Evolutionary conservation across 371 early-diverging fungal genomes (phyloP), one percentile per base, ranked within the genome.

Genomic region (Smittium culicis): DNA sequence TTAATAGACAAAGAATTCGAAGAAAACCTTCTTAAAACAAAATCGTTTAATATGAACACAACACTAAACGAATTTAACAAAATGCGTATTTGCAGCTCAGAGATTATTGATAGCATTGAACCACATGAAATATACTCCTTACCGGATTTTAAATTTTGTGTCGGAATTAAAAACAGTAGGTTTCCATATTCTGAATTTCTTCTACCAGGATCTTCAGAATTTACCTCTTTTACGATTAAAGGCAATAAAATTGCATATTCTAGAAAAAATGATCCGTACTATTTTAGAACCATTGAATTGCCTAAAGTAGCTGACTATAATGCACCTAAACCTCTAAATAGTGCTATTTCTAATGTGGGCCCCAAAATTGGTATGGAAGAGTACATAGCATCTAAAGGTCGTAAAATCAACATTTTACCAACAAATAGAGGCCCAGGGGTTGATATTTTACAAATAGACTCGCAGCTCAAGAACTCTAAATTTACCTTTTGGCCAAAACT

Each of bases 181-280:
- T 58, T 76, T 70, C 25, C 58, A 1, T 30, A 59, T 34, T 59
- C 64, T 0, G 77, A 76, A 25, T 61, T 69, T 34, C 64, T 64
- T 0, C 35, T 76, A 54, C 71, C 76, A 0, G 76, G 76, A 0
- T 66, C 70, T 33, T 68, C 70, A 14, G 71, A 69, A 31, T 72
- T 76, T 30, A 68, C 70, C 0, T 73, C 74, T 55, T 76, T 76
- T 34, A 71, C 75, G 54, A 69, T 76, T 45, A 72, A 76, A 25
- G 72, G 72, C n/a, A 34, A 30, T 31, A 76, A 67, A 58, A 66
- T 76, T 32, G 14, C 75, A 65, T 76, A 76, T 65, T 11, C 71
- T 54, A 64, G 76, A 34, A 66, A 73, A 27, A 68, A 76, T 54
- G 76, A 76, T 35, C 57, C 5, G 5, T 63, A 32, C n/a, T 30